Evolutionary conservation across 352 stramenopile species (phyloP), one percentile per base, ranked within the genome.

Genomic region (Globisporangium nodosum): DNA sequence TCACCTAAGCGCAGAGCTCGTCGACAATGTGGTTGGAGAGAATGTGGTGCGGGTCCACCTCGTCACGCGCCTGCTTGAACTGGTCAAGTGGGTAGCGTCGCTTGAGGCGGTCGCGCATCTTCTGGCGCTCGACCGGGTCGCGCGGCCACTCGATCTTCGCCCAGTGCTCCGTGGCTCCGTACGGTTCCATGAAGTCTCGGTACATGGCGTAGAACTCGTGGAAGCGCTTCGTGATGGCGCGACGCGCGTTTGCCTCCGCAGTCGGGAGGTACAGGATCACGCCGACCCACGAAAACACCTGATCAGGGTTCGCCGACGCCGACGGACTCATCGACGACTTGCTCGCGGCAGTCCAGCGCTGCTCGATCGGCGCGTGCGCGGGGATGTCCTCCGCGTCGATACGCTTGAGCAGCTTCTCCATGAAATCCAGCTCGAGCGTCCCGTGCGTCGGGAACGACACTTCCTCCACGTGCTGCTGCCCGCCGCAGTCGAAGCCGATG

Each of bases 401-500:
- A 39, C 94, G 73, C 63, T 83, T 64, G 9, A 99, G 73, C 16
- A 99, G 71, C 24, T 93, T 75, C 61, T 96, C 73, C 70, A 99
- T 90, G 61, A 98, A 98, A 52, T 96, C 79, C 9, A 98, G 85
- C 48, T 98, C 97, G 21, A 82, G 54, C 39, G 68, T 92, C 24
- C 65, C 81, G 50, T 65, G 56, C 65, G 78, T 91, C 33, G 94
- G 92, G 52, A 99, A 98, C 18, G 87, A 93, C 12, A 99, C 94
- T 78, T 99, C 97, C 49, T 94, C 91, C 4, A 99, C 97, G 70
- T 96, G 97, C 75, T 99, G 97, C 73, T 99, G 87, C 20, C 97
- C 97, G 48, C 97, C 97, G 68, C 97, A 99, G 80, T 99, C 97
- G 70, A 99, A 99, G 52, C 97, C 96, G 43, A 99, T 91, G 53